phyloP scores from a whole-genome alignment of 179 eudicot genomes.

The Patellifolia procumbens region DNA sequence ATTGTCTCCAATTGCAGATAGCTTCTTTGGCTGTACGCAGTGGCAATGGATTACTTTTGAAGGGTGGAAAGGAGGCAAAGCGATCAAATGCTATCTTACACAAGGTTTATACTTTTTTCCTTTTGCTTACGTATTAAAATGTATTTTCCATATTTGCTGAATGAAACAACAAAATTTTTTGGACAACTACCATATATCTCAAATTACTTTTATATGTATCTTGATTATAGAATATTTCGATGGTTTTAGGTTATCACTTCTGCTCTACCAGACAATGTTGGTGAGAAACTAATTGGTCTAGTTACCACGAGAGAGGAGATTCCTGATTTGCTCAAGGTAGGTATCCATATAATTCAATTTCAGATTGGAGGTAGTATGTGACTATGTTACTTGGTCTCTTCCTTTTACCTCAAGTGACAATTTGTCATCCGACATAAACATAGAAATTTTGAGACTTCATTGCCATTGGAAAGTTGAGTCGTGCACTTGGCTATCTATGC shows the following conservation, averaged over 20 bases:
- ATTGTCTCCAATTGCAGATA: constrained; percentile 50
- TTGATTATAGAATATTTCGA: not conserved
- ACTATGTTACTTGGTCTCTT: too few species aligned
- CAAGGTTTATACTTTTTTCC: constrained; percentile 47
- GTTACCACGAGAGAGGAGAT: constrained; percentile 88
- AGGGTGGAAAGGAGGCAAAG: constrained; percentile 92
- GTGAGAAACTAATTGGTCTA: constrained; percentile 77
- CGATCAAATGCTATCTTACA: constrained; percentile 80
- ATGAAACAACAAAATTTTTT: too few species aligned
- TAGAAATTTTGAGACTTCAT: too few species aligned
- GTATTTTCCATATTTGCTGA: not conserved
- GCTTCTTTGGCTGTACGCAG: constrained; percentile 85
- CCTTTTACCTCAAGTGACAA: too few species aligned
- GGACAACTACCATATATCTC: not conserved
- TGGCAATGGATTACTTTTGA: constrained; percentile 87
- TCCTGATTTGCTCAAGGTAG: constrained; percentile 85
- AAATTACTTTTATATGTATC: not conserved
- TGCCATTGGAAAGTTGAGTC: too few species aligned
- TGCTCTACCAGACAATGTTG: constrained; percentile 68
- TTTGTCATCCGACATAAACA: too few species aligned
- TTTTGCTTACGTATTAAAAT: not conserved
- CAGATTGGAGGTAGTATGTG: not conserved
- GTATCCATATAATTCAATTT: not conserved
- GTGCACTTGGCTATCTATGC: too few species aligned
- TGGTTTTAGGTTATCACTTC: constrained; percentile 71